Base-by-base conservation (phyloP, 129 eudicot species). In the Oenanthe sinensis region DNA sequence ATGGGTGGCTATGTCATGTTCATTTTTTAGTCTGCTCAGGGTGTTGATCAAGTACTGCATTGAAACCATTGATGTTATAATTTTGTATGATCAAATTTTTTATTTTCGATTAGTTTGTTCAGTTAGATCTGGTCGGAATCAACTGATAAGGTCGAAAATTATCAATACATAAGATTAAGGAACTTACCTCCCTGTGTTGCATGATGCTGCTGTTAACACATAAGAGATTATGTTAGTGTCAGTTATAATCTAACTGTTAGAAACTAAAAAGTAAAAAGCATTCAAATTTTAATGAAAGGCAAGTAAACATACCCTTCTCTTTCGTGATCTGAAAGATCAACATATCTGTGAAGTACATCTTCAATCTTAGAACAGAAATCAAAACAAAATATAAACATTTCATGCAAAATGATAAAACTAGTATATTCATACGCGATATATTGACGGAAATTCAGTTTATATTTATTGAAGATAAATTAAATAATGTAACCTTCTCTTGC, bases 21-120 rank as follows among this genome's bases (percentile, higher is more conserved):
- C 95, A 65, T 75, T 91, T 86, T 86, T 87, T 71, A 91, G 83
- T 78, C 85, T 89, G 85, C 80, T 79, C 26, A 91, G 83, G 68
- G 90, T 91, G 85, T 83, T 89, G 81, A 86, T 79, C 67, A 91
- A 82, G 81, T 84, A 85, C 97, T 91, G 89, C 90, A 84, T 36
- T 24, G 15, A 16, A 22, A 20, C 20, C 22, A 2, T 0, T 30
- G 11, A 22, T 3, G 26, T 45, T 24, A 36, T 33, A 33, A 33
- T 1, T 33, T 33, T 1, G 36, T 33, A 33, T 33, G 36, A 7
- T 50, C 4, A 50, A 4, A 3, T 47, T 47, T 11, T 5, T 3
- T 13, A 11, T 2, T 74, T 43, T 24, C 9, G 1, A 6, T 3
- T 22, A 19, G 11, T 1, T 20, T 22, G 26, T 19, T 39, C 19